Evolutionary conservation across 345 rosid genomes (phyloP).

Genomic region (Eutrema yunnanense): DNA sequence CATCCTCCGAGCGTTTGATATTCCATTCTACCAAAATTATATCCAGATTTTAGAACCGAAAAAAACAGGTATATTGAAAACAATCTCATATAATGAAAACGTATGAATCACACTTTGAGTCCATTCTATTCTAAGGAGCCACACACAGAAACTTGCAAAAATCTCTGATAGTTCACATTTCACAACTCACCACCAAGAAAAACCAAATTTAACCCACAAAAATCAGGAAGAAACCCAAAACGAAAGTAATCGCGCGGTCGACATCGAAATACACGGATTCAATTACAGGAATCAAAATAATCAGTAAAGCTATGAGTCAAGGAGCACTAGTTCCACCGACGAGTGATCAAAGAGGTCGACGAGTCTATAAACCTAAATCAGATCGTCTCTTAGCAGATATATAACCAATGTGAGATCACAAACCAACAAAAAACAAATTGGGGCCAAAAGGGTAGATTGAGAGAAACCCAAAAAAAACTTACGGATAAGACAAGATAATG

Average conservation of each 20-base stretch:
- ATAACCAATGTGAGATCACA: neutral
- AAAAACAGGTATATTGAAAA: neutral
- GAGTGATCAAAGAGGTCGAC: too few species aligned
- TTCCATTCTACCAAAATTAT: too few species aligned
- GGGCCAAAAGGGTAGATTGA: neutral
- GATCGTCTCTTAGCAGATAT: conserved; percentile 9
- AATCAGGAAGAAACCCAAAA: neutral
- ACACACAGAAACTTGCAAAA: neutral
- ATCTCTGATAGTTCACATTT: neutral
- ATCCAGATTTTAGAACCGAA: neutral
- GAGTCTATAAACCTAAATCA: neutral
- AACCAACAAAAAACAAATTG: neutral
- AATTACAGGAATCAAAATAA: neutral
- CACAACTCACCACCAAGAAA: too few species aligned
- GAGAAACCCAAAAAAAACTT: neutral
- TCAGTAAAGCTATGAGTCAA: conserved; percentile 2
- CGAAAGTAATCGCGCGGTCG: conserved; percentile 10
- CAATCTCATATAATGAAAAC: neutral
- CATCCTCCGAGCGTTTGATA: neutral
- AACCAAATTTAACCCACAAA: neutral
- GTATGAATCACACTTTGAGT: neutral
- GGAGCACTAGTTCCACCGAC: neutral
- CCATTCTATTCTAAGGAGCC: neutral
- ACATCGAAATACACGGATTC: neutral
- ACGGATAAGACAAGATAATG: neutral